phyloP scores from a whole-genome alignment of 2,329 filamentous ascomycete species.

The Colletotrichum camelliae region DNA sequence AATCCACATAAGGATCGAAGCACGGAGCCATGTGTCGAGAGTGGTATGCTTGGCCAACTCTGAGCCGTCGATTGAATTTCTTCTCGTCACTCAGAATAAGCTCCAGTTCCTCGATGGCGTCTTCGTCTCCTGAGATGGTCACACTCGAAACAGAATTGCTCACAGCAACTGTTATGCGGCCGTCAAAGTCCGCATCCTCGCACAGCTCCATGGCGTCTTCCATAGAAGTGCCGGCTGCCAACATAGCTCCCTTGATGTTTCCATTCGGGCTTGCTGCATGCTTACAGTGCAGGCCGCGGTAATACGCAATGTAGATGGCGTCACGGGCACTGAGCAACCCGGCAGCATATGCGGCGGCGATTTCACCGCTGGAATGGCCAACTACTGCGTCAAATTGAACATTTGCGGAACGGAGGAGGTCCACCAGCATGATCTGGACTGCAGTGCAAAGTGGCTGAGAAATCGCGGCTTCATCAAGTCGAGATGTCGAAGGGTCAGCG shows the following conservation, averaged over 20 bases:
- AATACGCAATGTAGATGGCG: slow-evolving; percentile 30
- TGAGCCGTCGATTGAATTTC: slow-evolving; percentile 25
- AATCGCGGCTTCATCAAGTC: slow-evolving; percentile 23
- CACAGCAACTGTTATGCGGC: slow-evolving; percentile 27
- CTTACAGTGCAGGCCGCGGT: slow-evolving; percentile 17
- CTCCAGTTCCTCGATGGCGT: slow-evolving; percentile 29
- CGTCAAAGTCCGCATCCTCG: slow-evolving; percentile 10
- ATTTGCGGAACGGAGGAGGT: slow-evolving; percentile 31
- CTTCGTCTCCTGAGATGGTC: slow-evolving; percentile 32
- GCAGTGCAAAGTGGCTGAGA: slow-evolving; percentile 22
- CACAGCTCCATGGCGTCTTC: slow-evolving; percentile 21
- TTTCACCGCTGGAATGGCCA: slow-evolving; percentile 57
- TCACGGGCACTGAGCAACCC: slow-evolving; percentile 38
- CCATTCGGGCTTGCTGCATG: background rate
- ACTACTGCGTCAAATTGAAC: slow-evolving; percentile 42
- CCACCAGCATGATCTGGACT: slow-evolving; percentile 29
- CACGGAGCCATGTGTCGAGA: slow-evolving; percentile 30
- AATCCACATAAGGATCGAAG: background rate
- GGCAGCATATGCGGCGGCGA: slow-evolving; percentile 54
- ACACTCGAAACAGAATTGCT: slow-evolving; percentile 26
- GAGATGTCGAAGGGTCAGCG: slow-evolving; percentile 9
- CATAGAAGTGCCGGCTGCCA: slow-evolving; percentile 25
- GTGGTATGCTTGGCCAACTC: slow-evolving; percentile 34
- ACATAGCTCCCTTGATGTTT: slow-evolving; percentile 26
- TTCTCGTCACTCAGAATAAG: slow-evolving; percentile 21